These are phyloP conservation scores for Drechslerella dactyloides DNA, from an alignment of 2,329 filamentous ascomycete genomes.

Conservation along the genomic window DNA sequence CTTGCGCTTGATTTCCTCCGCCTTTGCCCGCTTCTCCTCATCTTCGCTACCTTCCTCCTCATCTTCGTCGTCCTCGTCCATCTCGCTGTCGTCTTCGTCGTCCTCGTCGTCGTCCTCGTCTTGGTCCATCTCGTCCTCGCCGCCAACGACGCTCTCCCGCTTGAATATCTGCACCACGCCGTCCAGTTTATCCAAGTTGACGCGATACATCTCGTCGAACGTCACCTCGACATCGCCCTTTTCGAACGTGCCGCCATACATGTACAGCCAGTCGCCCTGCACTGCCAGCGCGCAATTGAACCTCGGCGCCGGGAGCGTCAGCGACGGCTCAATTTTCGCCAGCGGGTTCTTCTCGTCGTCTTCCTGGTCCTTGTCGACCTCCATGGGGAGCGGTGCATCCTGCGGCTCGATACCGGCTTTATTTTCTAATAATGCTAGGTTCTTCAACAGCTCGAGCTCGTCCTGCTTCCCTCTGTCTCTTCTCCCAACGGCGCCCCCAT, in stretches of 20 bases:
- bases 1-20: slow-evolving; percentile 63
- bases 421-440: slow-evolving; percentile 82
- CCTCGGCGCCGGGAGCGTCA: slow-evolving; percentile 84
- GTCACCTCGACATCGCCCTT: slow-evolving; percentile 94
- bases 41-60: slow-evolving; percentile 59
- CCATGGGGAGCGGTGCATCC: slow-evolving; percentile 57
- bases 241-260: slow-evolving; percentile 94
- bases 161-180: slow-evolving; percentile 93
- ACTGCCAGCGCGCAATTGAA: slow-evolving; percentile 92
- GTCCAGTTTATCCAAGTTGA: slow-evolving; percentile 93
- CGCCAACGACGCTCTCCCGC: slow-evolving; percentile 77
- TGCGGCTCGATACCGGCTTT: slow-evolving; percentile 63
- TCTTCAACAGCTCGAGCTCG: slow-evolving; percentile 86
- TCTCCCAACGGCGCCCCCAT: slow-evolving; percentile 61
- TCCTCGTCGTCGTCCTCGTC: slow-evolving; percentile 68
- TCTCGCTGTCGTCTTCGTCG: slow-evolving; percentile 65
- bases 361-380: slow-evolving; percentile 62
- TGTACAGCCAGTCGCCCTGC: slow-evolving; percentile 89
- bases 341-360: slow-evolving; percentile 64
- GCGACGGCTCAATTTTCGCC: slow-evolving; percentile 63
- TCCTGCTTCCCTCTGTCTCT: slow-evolving; percentile 82
- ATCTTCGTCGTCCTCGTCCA: slow-evolving; percentile 63
- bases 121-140: slow-evolving; percentile 63
- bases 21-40: slow-evolving; percentile 52
- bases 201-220: slow-evolving; percentile 90